These are phyloP conservation scores for Climacium dendroides DNA, from an alignment of 225 moss, liverwort and hornwort genomes.

Conservation along the genomic window DNA sequence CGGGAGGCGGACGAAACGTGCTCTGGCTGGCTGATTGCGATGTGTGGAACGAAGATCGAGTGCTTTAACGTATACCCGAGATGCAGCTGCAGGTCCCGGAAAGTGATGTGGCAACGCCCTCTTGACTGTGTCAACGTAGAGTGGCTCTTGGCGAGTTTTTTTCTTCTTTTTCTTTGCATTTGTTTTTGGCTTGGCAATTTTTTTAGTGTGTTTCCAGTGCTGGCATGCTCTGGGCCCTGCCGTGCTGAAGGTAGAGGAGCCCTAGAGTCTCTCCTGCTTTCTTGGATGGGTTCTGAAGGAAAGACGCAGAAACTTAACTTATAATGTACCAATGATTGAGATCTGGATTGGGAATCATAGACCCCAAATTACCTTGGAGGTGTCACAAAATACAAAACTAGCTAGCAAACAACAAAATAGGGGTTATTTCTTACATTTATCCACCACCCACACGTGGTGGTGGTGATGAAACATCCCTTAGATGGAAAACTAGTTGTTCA, in stretches of 20 bases:
- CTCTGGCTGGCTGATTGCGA: background rate
- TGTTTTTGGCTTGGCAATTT: background rate
- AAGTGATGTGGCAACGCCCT: background rate
- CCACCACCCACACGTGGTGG: accelerated
- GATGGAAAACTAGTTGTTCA: background rate
- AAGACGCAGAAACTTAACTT: background rate
- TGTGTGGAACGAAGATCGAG: background rate
- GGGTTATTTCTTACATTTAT: background rate
- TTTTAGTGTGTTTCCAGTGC: background rate
- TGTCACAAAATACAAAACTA: background rate
- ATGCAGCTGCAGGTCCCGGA: background rate
- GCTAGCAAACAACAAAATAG: background rate
- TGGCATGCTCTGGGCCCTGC: too few relatives aligned
- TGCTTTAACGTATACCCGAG: background rate
- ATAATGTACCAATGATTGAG: background rate
- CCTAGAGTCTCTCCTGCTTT: background rate
- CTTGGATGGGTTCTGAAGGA: background rate
- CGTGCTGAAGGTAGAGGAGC: too few relatives aligned
- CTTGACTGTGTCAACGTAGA: background rate
- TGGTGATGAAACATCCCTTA: background rate
- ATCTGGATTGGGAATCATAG: background rate
- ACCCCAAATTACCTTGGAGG: background rate
- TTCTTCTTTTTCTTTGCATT: too few relatives aligned
- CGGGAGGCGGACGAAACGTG: background rate
- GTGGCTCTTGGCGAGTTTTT: background rate